Base-by-base conservation (phyloP, 2,329 filamentous ascomycete species). In the Fusarium redolens region DNA sequence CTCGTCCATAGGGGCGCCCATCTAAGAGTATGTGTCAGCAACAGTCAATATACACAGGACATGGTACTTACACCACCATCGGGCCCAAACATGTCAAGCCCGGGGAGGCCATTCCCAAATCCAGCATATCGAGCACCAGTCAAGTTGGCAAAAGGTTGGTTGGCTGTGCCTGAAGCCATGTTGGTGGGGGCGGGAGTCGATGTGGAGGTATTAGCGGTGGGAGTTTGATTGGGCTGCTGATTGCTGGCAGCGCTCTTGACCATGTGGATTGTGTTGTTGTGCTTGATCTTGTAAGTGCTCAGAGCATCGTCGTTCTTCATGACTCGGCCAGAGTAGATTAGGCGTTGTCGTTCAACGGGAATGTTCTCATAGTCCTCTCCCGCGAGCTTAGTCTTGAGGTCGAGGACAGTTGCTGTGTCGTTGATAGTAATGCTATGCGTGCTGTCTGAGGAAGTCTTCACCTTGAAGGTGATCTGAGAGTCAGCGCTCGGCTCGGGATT, bases 211-310 rank as follows among this genome's bases (percentile, higher is more conserved):
- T 85, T 79, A 11, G 85, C 75, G 25, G 83, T 41, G 22, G 71
- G 55, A 55, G 71, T 63, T 28, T 73, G 71, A 55, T 73, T 73
- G 5, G 70, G 80, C 55, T 84, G 83, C 47, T 87, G 86, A 79
- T 97, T 97, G 88, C 95, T 98, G 68, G 93, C 93, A 48, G 96
- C 96, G 80, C 95, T 97, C 87, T 97, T 98, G 78, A 99, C 96
- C 78, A 99, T 89, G 82, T 99, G 96, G 76, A 99, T 91, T 22
- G 96, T 98, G 83, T 98, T 96, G 72, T 95, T 95, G 73, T 94
- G 88, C 87, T 98, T 98, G 83, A 99, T 95, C 87, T 98, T 98
- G 86, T 97, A 97, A 63, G 90, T 90, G 72, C 88, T 90, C 47
- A 99, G 85, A 0, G 93, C 92, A 78, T 99, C 96, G 66, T 92